phyloP scores from a whole-genome alignment of 495 filamentous ascomycete genomes.

The Evansstolkia leycettana region DNA sequence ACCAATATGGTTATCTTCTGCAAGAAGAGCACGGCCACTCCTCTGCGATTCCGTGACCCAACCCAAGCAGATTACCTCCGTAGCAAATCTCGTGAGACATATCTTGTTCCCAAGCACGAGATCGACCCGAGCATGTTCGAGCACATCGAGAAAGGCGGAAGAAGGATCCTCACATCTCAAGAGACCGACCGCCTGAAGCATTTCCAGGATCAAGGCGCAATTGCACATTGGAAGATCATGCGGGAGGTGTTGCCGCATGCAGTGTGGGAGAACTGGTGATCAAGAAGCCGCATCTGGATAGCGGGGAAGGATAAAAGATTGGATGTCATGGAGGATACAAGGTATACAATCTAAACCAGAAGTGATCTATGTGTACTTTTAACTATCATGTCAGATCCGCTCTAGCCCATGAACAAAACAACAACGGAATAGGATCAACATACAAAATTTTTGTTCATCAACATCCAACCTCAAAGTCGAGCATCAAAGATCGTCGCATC shows the following conservation, averaged over 20 bases:
- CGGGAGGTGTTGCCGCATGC: constrained; percentile 61
- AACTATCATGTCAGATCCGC: too few relatives aligned
- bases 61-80: constrained; percentile 54
- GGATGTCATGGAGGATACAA: neutral
- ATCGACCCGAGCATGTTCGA: constrained; percentile 42
- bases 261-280: constrained; percentile 86
- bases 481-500: too few relatives aligned
- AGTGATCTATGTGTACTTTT: neutral
- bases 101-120: constrained; percentile 64
- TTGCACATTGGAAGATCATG: constrained; percentile 88
- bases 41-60: constrained; percentile 57
- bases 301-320: constrained; percentile 1
- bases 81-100: constrained; percentile 52
- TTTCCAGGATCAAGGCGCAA: constrained; percentile 61
- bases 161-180: constrained; percentile 12
- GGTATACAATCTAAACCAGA: neutral
- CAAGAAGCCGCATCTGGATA: too few relatives aligned
- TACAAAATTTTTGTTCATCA: neutral
- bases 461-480: too few relatives aligned
- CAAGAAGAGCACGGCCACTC: constrained; percentile 26
- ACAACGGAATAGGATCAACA: neutral
- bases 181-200: constrained; percentile 46
- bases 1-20: constrained; percentile 76
- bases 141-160: constrained; percentile 20
- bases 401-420: neutral